Base-by-base conservation (phyloP, 2,329 filamentous ascomycete species). In the Aspergillus pseudonomiae region DNA sequence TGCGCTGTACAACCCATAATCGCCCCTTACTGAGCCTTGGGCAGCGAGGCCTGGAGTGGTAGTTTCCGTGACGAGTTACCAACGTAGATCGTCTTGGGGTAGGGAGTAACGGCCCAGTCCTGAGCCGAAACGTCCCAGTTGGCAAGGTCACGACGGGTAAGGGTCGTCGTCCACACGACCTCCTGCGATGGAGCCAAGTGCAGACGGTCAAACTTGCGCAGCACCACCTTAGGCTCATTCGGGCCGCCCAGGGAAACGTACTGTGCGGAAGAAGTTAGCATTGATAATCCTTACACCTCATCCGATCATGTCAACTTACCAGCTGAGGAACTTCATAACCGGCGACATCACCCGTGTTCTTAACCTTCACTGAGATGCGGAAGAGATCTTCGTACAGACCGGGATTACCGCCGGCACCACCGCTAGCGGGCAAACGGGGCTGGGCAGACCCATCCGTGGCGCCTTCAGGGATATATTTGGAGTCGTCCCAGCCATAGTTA, bases 61-160 rank as follows among this genome's bases (percentile, higher is more conserved):
- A 89, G 74, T 62, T 84, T 87, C 69, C 87, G 81, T 63, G 85
- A 88, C 4, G 84, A 86, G 67, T 79, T 82, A 30, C 87, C 87
- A 6, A 89, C 86, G 66, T 85, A 85, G 46, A 88, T 82, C 62
- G 80, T 88, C 82, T 88, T 88, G 59, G 82, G 77, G 68, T 86
- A 82, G 26, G 80, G 71, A 34, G 80, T 82, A 60, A 89, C 81
- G 53, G 93, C 86, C 94, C 94, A 98, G 82, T 97, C 89, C 83
- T 97, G 94, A n/a, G 80, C 76, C 1, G 74, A 83, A 0, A 86
- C 81, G 69, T 97, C 92, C 94, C 94, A 97, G 81, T 93, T 95
- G 75, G 90, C 93, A 61, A 97, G 70, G 73, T 97, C 94, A 62
- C 93, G 88, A 45, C 94, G 86, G 6, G 89, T 93, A 61, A 97